phyloP scores from a whole-genome alignment of 2,329 filamentous ascomycete genomes.

The Grosmannia clavigera region DNA sequence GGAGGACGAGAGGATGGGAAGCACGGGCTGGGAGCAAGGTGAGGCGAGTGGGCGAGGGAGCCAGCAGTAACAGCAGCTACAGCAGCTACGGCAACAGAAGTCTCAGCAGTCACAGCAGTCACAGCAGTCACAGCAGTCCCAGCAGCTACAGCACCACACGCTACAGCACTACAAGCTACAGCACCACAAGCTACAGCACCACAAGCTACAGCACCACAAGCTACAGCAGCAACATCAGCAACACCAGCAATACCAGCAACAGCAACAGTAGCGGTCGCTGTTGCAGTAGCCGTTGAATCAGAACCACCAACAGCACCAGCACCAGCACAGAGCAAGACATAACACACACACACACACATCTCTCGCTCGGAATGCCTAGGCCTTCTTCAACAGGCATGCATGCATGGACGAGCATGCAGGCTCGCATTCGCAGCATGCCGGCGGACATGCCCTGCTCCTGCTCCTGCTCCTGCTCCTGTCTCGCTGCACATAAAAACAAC shows the following conservation, averaged over 20 bases:
- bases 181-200: too few species aligned
- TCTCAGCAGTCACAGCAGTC: too few species aligned
- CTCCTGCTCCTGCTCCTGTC: neutral
- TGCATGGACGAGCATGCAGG: neutral
- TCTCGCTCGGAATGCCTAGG: neutral
- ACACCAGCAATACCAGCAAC: too few species aligned
- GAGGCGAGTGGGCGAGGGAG: neutral
- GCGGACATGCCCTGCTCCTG: neutral
- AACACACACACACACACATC: neutral
- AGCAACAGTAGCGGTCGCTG: too few species aligned
- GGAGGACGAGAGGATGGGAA: neutral
- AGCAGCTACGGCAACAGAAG: too few species aligned
- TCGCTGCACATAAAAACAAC: neutral
- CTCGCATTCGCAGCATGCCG: neutral
- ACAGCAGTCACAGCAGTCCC: too few species aligned
- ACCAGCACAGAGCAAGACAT: neutral
- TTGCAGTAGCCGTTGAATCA: too few species aligned
- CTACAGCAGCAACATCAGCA: too few species aligned
- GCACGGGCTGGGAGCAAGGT: neutral
- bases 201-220: too few species aligned
- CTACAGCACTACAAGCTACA: too few species aligned
- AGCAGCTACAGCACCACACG: too few species aligned
- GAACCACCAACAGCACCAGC: neutral
- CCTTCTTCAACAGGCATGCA: neutral
- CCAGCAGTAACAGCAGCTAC: neutral